Evolutionary conservation across 257 asterid species (phyloP).

Genomic region (Solanum etuberosum): DNA sequence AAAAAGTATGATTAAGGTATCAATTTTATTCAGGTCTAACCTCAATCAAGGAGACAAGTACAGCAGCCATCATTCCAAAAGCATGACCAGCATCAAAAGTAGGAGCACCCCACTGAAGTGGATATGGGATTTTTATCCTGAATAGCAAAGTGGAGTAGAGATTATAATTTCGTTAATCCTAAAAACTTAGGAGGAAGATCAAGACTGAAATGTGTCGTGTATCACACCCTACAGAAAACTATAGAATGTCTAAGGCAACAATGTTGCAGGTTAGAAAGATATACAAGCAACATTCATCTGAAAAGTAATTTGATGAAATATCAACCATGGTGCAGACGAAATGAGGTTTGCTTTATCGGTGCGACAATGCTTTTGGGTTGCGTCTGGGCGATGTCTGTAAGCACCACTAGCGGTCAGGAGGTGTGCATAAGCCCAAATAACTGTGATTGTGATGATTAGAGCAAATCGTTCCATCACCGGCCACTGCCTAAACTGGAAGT

Average conservation of each 20-base stretch:
- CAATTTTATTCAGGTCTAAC: constrained; percentile 17
- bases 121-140: constrained; percentile 93
- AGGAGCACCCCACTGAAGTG: constrained; percentile 99
- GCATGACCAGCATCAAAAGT: constrained; percentile 96
- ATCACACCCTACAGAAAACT: neutral
- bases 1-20: neutral
- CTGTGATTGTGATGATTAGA: constrained; percentile 52
- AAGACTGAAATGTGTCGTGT: neutral
- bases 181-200: neutral
- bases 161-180: neutral
- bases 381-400: constrained; percentile 67
- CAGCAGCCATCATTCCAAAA: constrained; percentile 97
- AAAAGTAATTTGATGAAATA: neutral
- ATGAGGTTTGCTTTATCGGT: constrained; percentile 80
- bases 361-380: constrained; percentile 66
- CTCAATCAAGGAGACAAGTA: constrained; percentile 87
- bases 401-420: constrained; percentile 96
- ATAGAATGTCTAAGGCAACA: neutral
- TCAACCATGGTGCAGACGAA: constrained; percentile 86
- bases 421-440: constrained; percentile 96
- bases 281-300: neutral
- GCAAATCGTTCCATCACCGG: constrained; percentile 84
- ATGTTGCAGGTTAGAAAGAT: neutral
- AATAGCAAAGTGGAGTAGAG: neutral
- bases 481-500: constrained; percentile 56